phyloP scores from a whole-genome alignment of 1,284 basidiomycete genomes.

The Farysia itapuensis region DNA sequence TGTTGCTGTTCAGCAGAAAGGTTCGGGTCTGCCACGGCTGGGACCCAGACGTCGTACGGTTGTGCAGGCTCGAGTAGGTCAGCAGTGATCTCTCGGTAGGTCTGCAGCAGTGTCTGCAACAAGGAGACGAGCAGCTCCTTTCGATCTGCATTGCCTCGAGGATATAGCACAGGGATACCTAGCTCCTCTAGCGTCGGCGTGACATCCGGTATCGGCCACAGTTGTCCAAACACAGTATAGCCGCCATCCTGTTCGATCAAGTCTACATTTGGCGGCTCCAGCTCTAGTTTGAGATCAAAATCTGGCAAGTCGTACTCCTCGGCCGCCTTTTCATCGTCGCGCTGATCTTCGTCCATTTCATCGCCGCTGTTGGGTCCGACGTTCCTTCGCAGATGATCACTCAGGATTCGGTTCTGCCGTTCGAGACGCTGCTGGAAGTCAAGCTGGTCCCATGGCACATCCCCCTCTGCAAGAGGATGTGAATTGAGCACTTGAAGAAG shows the following conservation, averaged over 20 bases:
- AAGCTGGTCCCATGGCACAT: conserved; percentile 22
- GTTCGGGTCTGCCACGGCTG: conserved; percentile 22
- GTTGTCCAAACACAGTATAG: conserved; percentile 53
- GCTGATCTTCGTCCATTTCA: not conserved
- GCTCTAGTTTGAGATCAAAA: conserved; percentile 38
- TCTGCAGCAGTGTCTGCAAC: conserved; percentile 57
- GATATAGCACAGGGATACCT: conserved; percentile 45
- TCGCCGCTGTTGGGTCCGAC: too few species aligned
- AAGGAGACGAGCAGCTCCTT: conserved; percentile 36
- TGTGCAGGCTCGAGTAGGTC: conserved; percentile 47
- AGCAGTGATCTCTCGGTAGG: conserved; percentile 46
- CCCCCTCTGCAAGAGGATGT: conserved; percentile 7
- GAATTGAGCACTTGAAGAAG: conserved; percentile 31
- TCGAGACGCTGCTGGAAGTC: conserved; percentile 6
- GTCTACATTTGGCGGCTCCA: conserved; percentile 44
- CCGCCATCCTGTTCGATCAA: conserved; percentile 58
- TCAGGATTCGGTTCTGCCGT: conserved; percentile 19
- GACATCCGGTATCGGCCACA: conserved; percentile 53
- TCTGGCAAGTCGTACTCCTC: conserved; percentile 8
- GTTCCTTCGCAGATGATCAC: not conserved
- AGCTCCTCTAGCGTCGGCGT: conserved; percentile 45
- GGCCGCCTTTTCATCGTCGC: not conserved
- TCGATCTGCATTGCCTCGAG: conserved; percentile 21
- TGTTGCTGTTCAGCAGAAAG: conserved; percentile 19
- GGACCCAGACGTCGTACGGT: conserved; percentile 45